Percentiles rank a stretch among this genome's conserved stretches.
These are phyloP conservation scores for Vitis cinerea DNA, from an alignment of 164 flowering plant genomes.

Conservation along the genomic window DNA sequence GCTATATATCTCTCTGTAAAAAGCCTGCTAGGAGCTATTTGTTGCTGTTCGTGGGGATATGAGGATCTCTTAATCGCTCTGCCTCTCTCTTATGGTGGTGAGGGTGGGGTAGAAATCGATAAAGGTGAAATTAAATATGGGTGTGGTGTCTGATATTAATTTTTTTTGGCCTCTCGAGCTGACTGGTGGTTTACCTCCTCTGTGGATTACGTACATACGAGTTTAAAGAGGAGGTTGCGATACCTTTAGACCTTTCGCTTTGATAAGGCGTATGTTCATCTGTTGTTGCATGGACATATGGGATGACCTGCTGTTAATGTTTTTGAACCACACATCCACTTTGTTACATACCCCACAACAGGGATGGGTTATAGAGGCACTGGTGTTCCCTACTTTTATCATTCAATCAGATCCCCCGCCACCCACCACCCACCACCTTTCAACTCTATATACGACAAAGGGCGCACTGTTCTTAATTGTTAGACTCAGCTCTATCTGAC, in stretches of 20 bases:
- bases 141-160: constrained; percentile 10
- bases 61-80: constrained; percentile 17
- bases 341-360: no score
- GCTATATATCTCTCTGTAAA: constrained; percentile 15
- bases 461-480: no score
- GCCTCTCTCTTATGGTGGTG: constrained; percentile 5
- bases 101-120: constrained; percentile 23
- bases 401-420: no score
- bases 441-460: no score
- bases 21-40: constrained; percentile 30
- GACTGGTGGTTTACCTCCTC: background rate
- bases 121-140: constrained; percentile 17
- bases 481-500: no score
- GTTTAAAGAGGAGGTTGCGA: background rate
- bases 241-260: background rate
- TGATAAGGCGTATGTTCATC: background rate
- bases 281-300: background rate
- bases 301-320: background rate
- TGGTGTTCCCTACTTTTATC: no score
- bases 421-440: no score
- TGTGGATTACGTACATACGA: background rate
- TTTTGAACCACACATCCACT: no score
- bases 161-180: background rate
- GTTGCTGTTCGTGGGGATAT: constrained; percentile 27
- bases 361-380: no score